A percentile compares a stretch with the other conserved stretches of the same genome.
Conservation (phyloP, 257 asterid species). For the Gynochthodes officinalis region DNA sequence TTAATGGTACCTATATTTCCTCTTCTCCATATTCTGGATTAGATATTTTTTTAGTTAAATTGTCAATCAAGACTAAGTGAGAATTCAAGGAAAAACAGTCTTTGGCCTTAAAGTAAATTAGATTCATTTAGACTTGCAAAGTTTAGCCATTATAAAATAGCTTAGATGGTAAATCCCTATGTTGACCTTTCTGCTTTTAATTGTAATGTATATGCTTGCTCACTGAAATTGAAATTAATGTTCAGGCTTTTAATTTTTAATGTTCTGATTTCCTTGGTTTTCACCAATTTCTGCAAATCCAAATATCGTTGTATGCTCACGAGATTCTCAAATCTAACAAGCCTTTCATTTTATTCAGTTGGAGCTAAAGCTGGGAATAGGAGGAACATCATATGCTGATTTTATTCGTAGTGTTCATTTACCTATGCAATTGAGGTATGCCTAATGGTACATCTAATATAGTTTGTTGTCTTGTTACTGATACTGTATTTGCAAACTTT, state of each 20-base stretch:
- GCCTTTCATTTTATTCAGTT: slow-evolving; percentile 41
- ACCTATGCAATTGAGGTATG: slow-evolving; percentile 91
- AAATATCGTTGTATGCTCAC: neutral
- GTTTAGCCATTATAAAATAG: neutral
- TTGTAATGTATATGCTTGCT: neutral
- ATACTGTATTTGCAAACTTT: neutral
- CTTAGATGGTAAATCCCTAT: neutral
- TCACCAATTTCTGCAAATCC: neutral
- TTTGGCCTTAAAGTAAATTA: neutral
- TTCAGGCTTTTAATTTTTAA: neutral
- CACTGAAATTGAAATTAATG: neutral
- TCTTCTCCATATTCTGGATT: neutral
- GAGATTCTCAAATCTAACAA: slow-evolving; percentile 17
- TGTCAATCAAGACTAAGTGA: neutral
- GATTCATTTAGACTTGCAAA: neutral
- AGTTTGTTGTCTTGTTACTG: slow-evolving; percentile 1
- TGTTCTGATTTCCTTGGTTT: neutral
- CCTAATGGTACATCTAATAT: neutral
- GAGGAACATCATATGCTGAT: slow-evolving; percentile 95
- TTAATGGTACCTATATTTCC: neutral
- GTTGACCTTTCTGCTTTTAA: neutral
- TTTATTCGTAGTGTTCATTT: slow-evolving; percentile 78
- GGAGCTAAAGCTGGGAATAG: slow-evolving; percentile 87
- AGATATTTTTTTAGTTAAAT: neutral
- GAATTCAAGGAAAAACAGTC: neutral